phyloP scores from a whole-genome alignment of 78 protist species.

The Chrysochromulina parva region DNA sequence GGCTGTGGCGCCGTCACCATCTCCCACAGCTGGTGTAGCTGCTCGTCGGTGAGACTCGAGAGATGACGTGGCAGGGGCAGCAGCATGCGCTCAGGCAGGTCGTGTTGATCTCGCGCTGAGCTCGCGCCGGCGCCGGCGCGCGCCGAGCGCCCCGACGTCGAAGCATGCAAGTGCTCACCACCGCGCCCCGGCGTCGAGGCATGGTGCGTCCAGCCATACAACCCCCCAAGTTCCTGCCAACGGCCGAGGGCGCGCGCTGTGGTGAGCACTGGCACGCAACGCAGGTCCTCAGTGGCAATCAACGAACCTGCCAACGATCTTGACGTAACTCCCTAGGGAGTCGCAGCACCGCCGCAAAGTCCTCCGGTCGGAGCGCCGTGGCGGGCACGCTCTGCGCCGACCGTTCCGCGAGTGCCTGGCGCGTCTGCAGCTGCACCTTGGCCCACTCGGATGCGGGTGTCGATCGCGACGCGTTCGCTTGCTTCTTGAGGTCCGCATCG shows the following conservation, averaged over 20 bases:
- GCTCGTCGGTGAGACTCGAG: neutral
- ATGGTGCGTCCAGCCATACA: too few species aligned
- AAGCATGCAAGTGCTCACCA: too few species aligned
- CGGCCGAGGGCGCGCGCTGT: too few species aligned
- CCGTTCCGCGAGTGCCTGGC: neutral
- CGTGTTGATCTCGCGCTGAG: too few species aligned
- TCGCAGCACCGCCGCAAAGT: neutral
- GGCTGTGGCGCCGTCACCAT: neutral
- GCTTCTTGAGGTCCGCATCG: neutral
- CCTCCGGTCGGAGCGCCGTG: neutral
- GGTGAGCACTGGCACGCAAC: too few species aligned
- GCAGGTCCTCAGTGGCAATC: too few species aligned
- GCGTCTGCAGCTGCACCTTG: neutral
- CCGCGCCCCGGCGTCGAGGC: too few species aligned
- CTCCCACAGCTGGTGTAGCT: neutral
- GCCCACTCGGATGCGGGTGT: neutral
- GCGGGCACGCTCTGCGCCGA: neutral
- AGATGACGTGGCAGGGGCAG: neutral
- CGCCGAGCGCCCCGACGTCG: too few species aligned
- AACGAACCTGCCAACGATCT: neutral
- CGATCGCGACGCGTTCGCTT: neutral
- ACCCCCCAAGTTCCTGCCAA: too few species aligned
- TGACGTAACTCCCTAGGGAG: neutral
- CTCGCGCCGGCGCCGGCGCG: too few species aligned
- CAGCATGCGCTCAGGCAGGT: too few species aligned